Percentiles rank a stretch among this genome's conserved stretches.
phyloP scores from a whole-genome alignment of 2,329 filamentous ascomycete genomes.

The Epicoccum nigrum region DNA sequence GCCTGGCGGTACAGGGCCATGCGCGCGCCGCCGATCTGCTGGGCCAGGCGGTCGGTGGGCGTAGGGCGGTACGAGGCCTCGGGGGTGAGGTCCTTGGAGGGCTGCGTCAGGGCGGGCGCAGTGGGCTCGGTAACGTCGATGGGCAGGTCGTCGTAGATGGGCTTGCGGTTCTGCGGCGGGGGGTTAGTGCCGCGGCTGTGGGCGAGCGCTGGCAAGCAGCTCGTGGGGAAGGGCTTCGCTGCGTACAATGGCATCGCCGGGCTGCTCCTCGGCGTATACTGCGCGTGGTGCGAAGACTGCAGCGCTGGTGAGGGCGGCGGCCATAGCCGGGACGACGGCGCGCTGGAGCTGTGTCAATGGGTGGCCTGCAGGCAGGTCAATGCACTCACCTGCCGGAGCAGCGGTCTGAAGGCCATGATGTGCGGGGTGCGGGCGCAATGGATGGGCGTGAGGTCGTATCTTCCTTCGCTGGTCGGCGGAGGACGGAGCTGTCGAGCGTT shows the following conservation, averaged over 20 bases:
- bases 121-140: constrained; percentile 49
- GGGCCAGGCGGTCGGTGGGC: constrained; percentile 87
- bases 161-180: constrained; percentile 52
- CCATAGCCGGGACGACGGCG: constrained; percentile 55
- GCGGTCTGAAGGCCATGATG: constrained; percentile 60
- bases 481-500: constrained; percentile 1
- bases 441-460: constrained; percentile 33
- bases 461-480: constrained; percentile 4
- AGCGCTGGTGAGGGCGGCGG: constrained; percentile 52
- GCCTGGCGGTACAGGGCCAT: constrained; percentile 80
- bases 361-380: neutral
- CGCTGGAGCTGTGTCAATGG: constrained; percentile 48
- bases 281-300: constrained; percentile 55
- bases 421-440: constrained; percentile 41
- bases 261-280: constrained; percentile 56
- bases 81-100: constrained; percentile 36
- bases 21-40: constrained; percentile 79
- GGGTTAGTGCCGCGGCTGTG: neutral
- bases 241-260: constrained; percentile 29
- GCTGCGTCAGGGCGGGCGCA: constrained; percentile 38
- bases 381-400: constrained; percentile 59
- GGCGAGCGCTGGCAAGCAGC: neutral
- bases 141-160: constrained; percentile 76
- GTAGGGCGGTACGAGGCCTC: constrained; percentile 61
- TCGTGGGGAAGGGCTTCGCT: neutral